Evolutionary conservation across 345 rosid species (phyloP).

Genomic region (Acer saccharum): DNA sequence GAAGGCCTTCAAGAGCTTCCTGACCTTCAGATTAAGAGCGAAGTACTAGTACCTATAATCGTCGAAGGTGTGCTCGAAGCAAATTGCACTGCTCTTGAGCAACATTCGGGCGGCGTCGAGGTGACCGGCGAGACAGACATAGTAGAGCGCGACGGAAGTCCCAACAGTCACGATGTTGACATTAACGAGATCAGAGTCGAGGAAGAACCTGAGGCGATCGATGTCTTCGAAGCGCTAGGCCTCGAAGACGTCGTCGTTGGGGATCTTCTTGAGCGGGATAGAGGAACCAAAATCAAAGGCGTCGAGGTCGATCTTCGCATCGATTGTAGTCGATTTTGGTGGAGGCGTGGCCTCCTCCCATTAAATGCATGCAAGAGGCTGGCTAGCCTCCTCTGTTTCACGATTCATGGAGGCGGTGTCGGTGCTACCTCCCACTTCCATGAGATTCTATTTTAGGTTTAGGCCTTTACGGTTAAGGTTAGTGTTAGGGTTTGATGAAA

Average conservation of each 20-base stretch:
- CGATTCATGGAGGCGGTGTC: too few species aligned
- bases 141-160: constrained; percentile 89
- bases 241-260: constrained; percentile 85
- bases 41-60: constrained; percentile 95
- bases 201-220: constrained; percentile 71
- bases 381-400: too few species aligned
- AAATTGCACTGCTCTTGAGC: constrained; percentile 83
- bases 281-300: constrained; percentile 69
- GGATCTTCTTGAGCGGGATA: constrained; percentile 74
- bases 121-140: constrained; percentile 89
- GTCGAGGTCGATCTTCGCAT: constrained; percentile 72
- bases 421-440: too few species aligned
- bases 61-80: constrained; percentile 93
- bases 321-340: constrained; percentile 28
- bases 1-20: constrained; percentile 89
- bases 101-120: constrained; percentile 82
- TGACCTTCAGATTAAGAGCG: constrained; percentile 73
- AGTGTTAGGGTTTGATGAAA: too few species aligned
- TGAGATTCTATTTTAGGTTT: too few species aligned
- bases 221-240: constrained; percentile 94
- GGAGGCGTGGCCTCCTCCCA: too few species aligned
- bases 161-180: constrained; percentile 97
- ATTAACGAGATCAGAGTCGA: constrained; percentile 77
- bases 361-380: too few species aligned
- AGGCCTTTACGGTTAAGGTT: too few species aligned